Evolutionary conservation across 768 basidiomycete species (phyloP).

Genomic region (Leccinellum rugosiceps): DNA sequence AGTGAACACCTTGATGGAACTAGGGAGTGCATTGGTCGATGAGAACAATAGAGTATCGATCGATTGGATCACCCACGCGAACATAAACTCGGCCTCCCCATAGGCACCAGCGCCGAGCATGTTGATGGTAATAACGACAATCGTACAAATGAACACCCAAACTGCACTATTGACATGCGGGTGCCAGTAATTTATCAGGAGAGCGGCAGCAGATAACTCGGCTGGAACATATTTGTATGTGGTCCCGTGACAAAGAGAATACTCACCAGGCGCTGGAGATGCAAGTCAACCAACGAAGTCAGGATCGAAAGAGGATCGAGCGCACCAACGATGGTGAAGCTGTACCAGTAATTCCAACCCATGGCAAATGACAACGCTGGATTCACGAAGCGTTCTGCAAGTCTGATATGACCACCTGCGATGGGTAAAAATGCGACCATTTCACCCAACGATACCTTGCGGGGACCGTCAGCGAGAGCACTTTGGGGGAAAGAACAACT

Average conservation of each 20-base stretch:
- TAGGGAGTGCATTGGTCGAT: not conserved
- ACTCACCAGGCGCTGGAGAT: not conserved
- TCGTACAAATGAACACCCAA: not conserved
- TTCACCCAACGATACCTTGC: slow-evolving; percentile 47
- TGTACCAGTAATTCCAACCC: slow-evolving; percentile 56
- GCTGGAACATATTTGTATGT: not conserved
- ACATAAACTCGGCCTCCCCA: not conserved
- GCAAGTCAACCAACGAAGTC: not conserved
- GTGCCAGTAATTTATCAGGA: not conserved
- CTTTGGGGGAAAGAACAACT: not conserved
- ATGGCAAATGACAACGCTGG: slow-evolving; percentile 59
- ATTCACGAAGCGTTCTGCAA: slow-evolving; percentile 80
- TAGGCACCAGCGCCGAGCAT: not conserved
- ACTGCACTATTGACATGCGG: not conserved
- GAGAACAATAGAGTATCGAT: not conserved
- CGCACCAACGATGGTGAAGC: slow-evolving; percentile 24
- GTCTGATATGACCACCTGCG: slow-evolving; percentile 74
- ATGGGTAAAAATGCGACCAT: slow-evolving; percentile 73
- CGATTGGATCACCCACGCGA: not conserved
- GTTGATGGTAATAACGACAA: not conserved
- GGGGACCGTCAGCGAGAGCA: not conserved
- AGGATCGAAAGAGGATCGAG: not conserved
- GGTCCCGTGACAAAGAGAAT: too few species aligned
- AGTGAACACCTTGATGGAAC: not conserved
- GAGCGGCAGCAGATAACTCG: not conserved